phyloP scores from a whole-genome alignment of 805 yeast species.

The Lipomyces mesembrius region DNA sequence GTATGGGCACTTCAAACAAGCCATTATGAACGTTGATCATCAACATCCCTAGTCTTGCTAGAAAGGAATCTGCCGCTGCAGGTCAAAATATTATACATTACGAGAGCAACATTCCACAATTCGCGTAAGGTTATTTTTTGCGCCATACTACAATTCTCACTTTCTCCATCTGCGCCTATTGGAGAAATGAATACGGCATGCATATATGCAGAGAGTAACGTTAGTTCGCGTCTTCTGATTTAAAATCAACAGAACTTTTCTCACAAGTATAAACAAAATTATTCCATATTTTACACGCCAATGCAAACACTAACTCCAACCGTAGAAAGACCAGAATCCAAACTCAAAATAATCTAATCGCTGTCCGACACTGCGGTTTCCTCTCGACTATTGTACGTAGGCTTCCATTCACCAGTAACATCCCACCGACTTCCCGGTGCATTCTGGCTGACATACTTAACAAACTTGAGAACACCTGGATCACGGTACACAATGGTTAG shows the following conservation, averaged over 20 bases:
- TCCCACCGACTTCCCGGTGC: constrained; percentile 97
- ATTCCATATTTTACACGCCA: not conserved
- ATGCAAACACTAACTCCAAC: not conserved
- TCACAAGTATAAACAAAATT: too few relatives aligned
- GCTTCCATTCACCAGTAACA: constrained; percentile 69
- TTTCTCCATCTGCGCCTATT: too few relatives aligned
- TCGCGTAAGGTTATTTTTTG: not conserved
- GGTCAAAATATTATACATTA: not conserved
- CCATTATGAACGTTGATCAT: not conserved
- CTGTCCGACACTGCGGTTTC: not conserved
- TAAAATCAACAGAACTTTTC: too few relatives aligned
- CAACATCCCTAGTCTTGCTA: not conserved
- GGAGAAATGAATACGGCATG: too few relatives aligned
- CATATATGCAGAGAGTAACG: too few relatives aligned
- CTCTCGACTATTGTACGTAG: constrained; percentile 1
- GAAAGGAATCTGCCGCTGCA: not conserved
- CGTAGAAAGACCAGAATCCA: not conserved
- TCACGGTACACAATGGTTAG: constrained; percentile 80
- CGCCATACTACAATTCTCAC: too few relatives aligned
- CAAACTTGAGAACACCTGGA: constrained; percentile 82
- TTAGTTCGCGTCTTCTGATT: too few relatives aligned
- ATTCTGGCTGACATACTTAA: constrained; percentile 84
- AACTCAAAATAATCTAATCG: not conserved
- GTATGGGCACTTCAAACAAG: not conserved
- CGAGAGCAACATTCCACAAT: too few relatives aligned